Percentiles rank a stretch among this genome's conserved stretches.
phyloP scores from a whole-genome alignment of 2,329 filamentous ascomycete genomes.

The Colletotrichum incanum region DNA sequence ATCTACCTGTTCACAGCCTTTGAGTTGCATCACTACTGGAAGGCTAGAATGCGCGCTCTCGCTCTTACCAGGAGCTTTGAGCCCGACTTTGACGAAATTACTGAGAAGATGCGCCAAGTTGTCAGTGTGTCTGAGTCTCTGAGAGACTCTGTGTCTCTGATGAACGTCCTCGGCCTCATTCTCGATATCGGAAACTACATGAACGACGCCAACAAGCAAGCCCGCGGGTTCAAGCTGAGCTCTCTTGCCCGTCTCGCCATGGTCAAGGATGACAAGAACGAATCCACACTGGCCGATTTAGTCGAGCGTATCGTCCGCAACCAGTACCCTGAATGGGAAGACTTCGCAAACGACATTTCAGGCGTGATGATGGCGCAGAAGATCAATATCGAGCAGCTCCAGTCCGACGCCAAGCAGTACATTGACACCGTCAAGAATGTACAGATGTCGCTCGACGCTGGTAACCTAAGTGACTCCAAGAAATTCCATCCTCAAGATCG shows the following conservation, averaged over 20 bases:
- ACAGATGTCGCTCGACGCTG: conserved; percentile 90
- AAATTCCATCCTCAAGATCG: conserved; percentile 98
- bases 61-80: conserved; percentile 88
- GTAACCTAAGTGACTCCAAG: conserved; percentile 95
- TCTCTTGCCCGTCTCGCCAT: conserved; percentile 93
- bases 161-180: conserved; percentile 96
- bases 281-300: conserved; percentile 94
- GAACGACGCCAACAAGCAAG: conserved; percentile 99
- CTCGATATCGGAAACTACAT: conserved; percentile 99
- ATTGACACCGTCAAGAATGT: conserved; percentile 96
- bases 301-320: conserved; percentile 97
- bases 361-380: conserved; percentile 87
- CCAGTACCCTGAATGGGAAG: conserved; percentile 96
- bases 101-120: conserved; percentile 87
- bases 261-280: conserved; percentile 99
- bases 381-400: conserved; percentile 94
- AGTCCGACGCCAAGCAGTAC: conserved; percentile 89
- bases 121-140: conserved; percentile 90
- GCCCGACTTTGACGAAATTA: conserved; percentile 91
- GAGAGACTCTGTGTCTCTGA: conserved; percentile 90
- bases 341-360: conserved; percentile 86
- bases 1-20: conserved; percentile 94
- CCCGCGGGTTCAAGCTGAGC: conserved; percentile 96
- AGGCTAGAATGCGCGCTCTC: conserved; percentile 94
- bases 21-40: conserved; percentile 98